Conservation (phyloP, 2,329 filamentous ascomycete species). For the Rugonectria rugulosa region DNA sequence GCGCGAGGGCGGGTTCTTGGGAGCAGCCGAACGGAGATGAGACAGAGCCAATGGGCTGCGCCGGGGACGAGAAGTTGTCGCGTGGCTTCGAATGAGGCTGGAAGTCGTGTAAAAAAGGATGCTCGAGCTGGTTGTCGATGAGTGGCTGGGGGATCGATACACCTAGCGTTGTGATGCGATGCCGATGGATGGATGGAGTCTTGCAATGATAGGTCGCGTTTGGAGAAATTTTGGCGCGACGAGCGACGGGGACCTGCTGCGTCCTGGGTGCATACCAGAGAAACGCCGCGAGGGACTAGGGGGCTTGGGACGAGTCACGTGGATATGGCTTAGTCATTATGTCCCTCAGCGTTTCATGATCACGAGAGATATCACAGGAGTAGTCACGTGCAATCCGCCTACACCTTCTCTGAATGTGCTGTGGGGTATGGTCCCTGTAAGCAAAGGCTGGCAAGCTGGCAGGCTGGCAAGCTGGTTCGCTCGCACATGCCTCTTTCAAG, state of each 20-base stretch:
- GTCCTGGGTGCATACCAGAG: slow-evolving; percentile 9
- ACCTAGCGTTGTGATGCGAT: slow-evolving; percentile 37
- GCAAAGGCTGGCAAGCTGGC: too few relatives aligned
- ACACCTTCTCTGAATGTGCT: neutral
- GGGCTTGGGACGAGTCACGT: neutral
- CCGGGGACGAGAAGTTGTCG: slow-evolving; percentile 17
- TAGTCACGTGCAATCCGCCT: neutral
- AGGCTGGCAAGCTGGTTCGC: slow-evolving; percentile 1
- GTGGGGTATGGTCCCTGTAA: neutral
- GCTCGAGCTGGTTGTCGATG: slow-evolving; percentile 18
- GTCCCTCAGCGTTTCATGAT: too few relatives aligned
- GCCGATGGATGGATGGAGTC: slow-evolving; percentile 40
- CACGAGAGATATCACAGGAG: slow-evolving; percentile 26
- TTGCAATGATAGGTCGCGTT: slow-evolving; percentile 42
- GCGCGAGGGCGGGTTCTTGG: slow-evolving; percentile 20
- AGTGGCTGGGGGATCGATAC: slow-evolving; percentile 27
- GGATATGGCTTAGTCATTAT: neutral
- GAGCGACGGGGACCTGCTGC: slow-evolving; percentile 22
- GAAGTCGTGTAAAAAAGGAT: slow-evolving; percentile 11
- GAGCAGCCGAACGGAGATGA: slow-evolving; percentile 17
- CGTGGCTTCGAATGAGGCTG: slow-evolving; percentile 10
- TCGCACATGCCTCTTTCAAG: slow-evolving; percentile 19
- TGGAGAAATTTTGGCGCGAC: slow-evolving; percentile 52
- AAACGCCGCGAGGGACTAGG: neutral
- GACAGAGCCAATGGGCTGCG: slow-evolving; percentile 27